Conservation (phyloP, 352 stramenopile genomes). For the Salisapilia sapeloensis region DNA sequence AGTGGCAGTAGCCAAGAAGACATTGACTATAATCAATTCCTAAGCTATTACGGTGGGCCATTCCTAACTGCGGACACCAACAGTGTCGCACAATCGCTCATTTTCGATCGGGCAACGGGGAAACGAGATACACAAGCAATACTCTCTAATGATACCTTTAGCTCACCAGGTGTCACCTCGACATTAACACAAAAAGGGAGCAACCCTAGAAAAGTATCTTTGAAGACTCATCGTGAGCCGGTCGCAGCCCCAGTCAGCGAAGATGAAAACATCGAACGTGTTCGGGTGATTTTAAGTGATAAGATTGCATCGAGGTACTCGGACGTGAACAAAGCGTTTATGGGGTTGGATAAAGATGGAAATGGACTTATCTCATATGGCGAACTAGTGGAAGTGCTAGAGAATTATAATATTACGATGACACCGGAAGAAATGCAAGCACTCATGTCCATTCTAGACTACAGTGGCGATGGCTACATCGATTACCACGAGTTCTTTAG, state of each 20-base stretch:
- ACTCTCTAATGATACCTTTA: no score
- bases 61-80: conserved; percentile 56
- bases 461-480: conserved; percentile 17
- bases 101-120: conserved; percentile 10
- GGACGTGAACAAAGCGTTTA: conserved; percentile 30
- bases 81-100: conserved; percentile 40
- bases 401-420: conserved; percentile 24
- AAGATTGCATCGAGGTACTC: conserved; percentile 19
- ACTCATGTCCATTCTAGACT: conserved; percentile 15
- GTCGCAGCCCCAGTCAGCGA: conserved; percentile 6
- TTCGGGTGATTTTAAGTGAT: conserved; percentile 43
- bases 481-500: conserved; percentile 50
- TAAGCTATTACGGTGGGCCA: conserved; percentile 31
- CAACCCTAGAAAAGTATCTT: no score
- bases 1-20: conserved; percentile 3
- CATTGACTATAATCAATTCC: conserved; percentile 51
- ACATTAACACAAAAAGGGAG: no score
- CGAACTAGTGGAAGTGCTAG: conserved; percentile 32
- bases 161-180: no score
- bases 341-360: conserved; percentile 17
- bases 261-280: conserved; percentile 24
- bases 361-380: conserved; percentile 18
- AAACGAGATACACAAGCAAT: not conserved
- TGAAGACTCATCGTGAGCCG: not conserved
- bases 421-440: conserved; percentile 15